These are phyloP conservation scores for Filobasidium floriforme DNA, from an alignment of 768 basidiomycete genomes.

Conservation along the genomic window DNA sequence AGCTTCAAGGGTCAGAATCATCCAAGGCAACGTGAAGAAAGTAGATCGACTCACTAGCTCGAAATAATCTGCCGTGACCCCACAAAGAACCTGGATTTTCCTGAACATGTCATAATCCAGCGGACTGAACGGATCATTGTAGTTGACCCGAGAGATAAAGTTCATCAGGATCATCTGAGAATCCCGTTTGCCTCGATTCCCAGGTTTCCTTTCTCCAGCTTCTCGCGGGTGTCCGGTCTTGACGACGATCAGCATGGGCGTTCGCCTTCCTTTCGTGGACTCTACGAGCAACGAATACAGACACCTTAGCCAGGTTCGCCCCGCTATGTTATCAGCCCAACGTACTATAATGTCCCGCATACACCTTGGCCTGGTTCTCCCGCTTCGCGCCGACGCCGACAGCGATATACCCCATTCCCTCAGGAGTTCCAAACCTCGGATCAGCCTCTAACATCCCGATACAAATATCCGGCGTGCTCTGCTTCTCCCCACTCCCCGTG, in stretches of 20 bases:
- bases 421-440: slow-evolving; percentile 88
- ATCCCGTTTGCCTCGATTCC: slow-evolving; percentile 97
- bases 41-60: slow-evolving; percentile 83
- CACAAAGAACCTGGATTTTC: slow-evolving; percentile 91
- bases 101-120: slow-evolving; percentile 97
- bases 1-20: slow-evolving; percentile 13
- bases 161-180: slow-evolving; percentile 99
- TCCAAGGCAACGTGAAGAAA: slow-evolving; percentile 14
- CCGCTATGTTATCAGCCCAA: slow-evolving; percentile 29
- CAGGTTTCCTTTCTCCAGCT: slow-evolving; percentile 83
- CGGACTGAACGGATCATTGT: slow-evolving; percentile 97
- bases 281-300: slow-evolving; percentile 16
- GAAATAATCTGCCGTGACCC: slow-evolving; percentile 98
- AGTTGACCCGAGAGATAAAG: slow-evolving; percentile 97
- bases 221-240: slow-evolving; percentile 92
- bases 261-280: slow-evolving; percentile 60
- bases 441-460: slow-evolving; percentile 85
- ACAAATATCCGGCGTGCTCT: slow-evolving; percentile 92
- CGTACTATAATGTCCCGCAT: slow-evolving; percentile 98
- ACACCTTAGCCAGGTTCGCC: background rate
- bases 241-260: slow-evolving; percentile 86
- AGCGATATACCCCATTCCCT: slow-evolving; percentile 84
- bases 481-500: slow-evolving; percentile 91
- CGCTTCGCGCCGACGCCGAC: slow-evolving; percentile 83
- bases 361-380: slow-evolving; percentile 93